Evolutionary conservation across 163 green algal genomes (phyloP).

Genomic region (Volvox carteri): DNA sequence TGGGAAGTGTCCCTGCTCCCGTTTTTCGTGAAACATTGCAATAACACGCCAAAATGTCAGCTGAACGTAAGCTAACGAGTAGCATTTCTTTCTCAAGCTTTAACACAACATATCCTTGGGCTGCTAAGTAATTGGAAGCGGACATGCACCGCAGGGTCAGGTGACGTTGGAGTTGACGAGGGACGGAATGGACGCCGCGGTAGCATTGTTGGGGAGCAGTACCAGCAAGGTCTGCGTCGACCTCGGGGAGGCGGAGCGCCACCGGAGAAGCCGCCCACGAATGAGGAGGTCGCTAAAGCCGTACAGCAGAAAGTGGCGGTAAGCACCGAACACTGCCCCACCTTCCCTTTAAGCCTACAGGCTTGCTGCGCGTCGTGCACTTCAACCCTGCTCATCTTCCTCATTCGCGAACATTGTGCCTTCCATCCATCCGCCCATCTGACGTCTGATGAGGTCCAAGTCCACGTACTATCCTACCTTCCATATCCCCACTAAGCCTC

Average conservation of each 20-base stretch:
- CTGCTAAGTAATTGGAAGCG: no score
- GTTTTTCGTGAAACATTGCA: neutral
- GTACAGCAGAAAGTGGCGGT: constrained; percentile 81
- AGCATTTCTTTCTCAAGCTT: no score
- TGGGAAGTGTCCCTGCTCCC: neutral
- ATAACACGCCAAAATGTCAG: neutral
- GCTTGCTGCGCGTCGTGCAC: no score
- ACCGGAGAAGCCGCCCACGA: constrained; percentile 69
- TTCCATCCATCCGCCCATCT: neutral
- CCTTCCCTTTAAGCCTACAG: neutral
- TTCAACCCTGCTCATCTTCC: no score
- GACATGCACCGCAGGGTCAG: neutral
- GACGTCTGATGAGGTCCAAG: no score
- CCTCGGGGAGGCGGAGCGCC: constrained; percentile 50
- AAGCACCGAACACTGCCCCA: neutral
- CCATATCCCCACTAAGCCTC: neutral
- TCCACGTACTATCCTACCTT: neutral
- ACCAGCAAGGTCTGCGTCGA: constrained; percentile 54
- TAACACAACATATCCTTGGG: no score
- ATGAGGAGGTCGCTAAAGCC: constrained; percentile 78
- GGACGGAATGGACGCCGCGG: constrained; percentile 50
- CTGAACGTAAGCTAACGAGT: constrained; percentile 2
- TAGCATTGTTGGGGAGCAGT: constrained; percentile 64
- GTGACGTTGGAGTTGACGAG: constrained; percentile 14
- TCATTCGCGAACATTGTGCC: no score